Evolutionary conservation across 306 rosid genomes (phyloP).

Genomic region (Prunus mongolica): DNA sequence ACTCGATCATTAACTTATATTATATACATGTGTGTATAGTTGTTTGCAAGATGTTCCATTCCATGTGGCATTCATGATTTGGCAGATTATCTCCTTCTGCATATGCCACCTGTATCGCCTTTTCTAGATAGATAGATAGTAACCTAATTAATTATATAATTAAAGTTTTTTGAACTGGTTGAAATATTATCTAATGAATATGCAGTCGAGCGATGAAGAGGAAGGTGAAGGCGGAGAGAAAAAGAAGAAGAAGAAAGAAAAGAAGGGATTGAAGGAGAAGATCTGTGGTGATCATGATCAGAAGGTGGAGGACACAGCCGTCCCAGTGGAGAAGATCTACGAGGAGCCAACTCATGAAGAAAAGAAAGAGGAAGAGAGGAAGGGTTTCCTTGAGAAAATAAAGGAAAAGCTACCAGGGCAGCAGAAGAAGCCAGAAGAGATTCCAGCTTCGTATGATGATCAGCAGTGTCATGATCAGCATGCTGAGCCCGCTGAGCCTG

Average conservation of each 20-base stretch:
- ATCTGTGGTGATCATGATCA: conserved; percentile 18
- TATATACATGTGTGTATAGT: too few species aligned
- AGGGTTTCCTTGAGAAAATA: conserved; percentile 74
- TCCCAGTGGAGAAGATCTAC: conserved; percentile 49
- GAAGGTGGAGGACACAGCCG: conserved; percentile 29
- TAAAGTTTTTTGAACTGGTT: not conserved
- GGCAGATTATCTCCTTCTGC: not conserved
- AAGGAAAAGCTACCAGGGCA: conserved; percentile 84
- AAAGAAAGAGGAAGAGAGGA: conserved; percentile 54
- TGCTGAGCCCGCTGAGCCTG: conserved; percentile 8
- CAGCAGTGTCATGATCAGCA: not conserved
- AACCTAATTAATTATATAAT: not conserved
- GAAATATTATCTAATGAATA: not conserved
- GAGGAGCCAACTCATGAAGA: conserved; percentile 19
- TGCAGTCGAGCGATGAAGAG: conserved; percentile 82
- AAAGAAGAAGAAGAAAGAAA: conserved; percentile 49
- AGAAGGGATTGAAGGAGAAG: conserved; percentile 41
- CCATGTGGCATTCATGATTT: not conserved
- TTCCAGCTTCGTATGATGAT: not conserved
- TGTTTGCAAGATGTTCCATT: too few species aligned
- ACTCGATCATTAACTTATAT: too few species aligned
- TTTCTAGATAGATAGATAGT: too few species aligned
- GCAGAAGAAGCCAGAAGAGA: conserved; percentile 66
- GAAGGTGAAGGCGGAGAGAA: conserved; percentile 46
- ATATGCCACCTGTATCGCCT: not conserved